These are phyloP conservation scores for Fusarium burgessii DNA, from an alignment of 2,329 filamentous ascomycete species.

Conservation along the genomic window DNA sequence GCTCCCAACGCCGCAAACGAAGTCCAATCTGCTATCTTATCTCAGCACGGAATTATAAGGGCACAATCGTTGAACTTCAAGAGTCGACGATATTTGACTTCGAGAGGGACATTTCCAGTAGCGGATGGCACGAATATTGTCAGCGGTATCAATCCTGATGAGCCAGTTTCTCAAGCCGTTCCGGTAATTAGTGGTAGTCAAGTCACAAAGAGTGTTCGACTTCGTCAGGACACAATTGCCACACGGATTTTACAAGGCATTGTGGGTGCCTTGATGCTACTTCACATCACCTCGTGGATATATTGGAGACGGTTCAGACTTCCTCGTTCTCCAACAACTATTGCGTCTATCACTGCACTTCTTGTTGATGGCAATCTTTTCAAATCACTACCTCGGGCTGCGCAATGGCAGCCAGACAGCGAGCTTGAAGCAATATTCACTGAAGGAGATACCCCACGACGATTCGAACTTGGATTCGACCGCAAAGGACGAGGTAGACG, in stretches of 20 bases:
- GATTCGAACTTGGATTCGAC: constrained; percentile 41
- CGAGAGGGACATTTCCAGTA: constrained; percentile 36
- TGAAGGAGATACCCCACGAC: constrained; percentile 20
- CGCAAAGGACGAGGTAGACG: constrained; percentile 17
- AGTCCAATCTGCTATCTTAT: constrained; percentile 50
- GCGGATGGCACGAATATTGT: constrained; percentile 35
- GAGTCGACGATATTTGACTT: constrained; percentile 41
- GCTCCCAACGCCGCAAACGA: constrained; percentile 22
- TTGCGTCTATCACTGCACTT: constrained; percentile 54
- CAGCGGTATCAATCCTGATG: constrained; percentile 40
- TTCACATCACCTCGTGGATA: constrained; percentile 48
- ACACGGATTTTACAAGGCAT: constrained; percentile 52
- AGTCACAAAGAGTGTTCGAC: constrained; percentile 31
- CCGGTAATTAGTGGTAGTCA: constrained; percentile 38
- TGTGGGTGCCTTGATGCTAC: constrained; percentile 46
- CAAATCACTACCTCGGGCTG: constrained; percentile 38
- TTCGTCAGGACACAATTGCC: constrained; percentile 48
- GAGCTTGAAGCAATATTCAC: constrained; percentile 36
- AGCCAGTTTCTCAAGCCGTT: constrained; percentile 42
- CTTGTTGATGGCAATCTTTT: constrained; percentile 55
- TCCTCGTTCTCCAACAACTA: constrained; percentile 49
- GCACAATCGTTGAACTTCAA: constrained; percentile 51
- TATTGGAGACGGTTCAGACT: constrained; percentile 44
- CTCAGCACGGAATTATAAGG: constrained; percentile 54
- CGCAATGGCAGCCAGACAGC: constrained; percentile 42